Evolutionary conservation across 2,329 filamentous ascomycete genomes (phyloP), one percentile per base, ranked within the genome.

Genomic region (Aspergillus costaricaensis): DNA sequence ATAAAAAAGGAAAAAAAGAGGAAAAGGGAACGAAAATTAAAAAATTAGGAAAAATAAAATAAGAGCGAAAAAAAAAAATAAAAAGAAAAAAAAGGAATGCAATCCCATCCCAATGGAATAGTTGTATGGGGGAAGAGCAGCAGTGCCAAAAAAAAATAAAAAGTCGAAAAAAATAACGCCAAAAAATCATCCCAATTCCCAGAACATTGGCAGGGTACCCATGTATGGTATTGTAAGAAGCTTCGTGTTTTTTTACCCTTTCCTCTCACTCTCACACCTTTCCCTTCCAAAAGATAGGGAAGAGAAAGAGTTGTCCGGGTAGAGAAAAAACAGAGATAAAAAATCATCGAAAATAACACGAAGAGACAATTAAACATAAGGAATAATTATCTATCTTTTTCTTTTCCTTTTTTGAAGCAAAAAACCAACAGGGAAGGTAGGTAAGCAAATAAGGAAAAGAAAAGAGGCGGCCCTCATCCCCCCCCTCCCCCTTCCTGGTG

Each of bases 141-240:
- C 41, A 21, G 41, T 21, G 41, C 41, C 32, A 36, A 51, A 55
- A 36, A 50, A 55, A 53, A 47, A n/a, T 54, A 48, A 38, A 57
- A 19, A 57, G 25, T 51, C 8, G 50, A 57, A 58, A 48, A 51
- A 59, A 55, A 38, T 41, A 59, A 55, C 23, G 55, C 17, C 30
- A 44, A n/a, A 43, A 55, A 39, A 56, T 36, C 39, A 62, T 55
- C 56, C 52, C 57, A 55, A 58, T 55, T 60, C 36, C 49, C 54
- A 41, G 41, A 21, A 43, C 54, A 41, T 48, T 62, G 53, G 50
- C 55, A 57, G 52, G 43, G 47, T 43, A 39, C 44, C 44, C 41
- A 57, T 44, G 61, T 60, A 60, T 51, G 61, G 55, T 58, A 60
- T 58, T 44, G 58, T 60, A 52, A 60, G 8, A 23, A 21, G 17